These are phyloP conservation scores for Thermothielavioides terrestris DNA, from an alignment of 495 filamentous ascomycete genomes.

Conservation along the genomic window DNA sequence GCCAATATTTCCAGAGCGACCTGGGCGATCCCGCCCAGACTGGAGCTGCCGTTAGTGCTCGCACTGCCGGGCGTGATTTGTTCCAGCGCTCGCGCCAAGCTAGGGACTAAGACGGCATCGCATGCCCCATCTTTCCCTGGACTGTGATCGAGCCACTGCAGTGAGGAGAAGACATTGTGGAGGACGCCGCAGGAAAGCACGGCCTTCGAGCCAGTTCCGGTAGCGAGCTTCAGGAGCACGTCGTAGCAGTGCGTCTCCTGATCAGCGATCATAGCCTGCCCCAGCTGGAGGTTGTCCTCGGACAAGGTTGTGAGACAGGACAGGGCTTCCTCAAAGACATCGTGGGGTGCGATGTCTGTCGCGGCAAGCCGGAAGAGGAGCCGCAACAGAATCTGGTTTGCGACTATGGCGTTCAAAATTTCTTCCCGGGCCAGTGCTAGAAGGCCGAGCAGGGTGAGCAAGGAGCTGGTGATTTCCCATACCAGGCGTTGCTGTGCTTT, in stretches of 20 bases:
- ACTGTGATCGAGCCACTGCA: constrained; percentile 42
- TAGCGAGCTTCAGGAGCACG: constrained; percentile 28
- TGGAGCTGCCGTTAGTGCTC: constrained; percentile 22
- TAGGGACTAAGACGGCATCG: constrained; percentile 40
- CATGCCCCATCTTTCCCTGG: constrained; percentile 37
- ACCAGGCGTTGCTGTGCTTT: constrained; percentile 42
- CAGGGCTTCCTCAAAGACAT: constrained; percentile 36
- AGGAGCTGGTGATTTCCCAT: constrained; percentile 42
- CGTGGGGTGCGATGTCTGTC: constrained; percentile 22
- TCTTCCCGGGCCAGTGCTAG: constrained; percentile 47
- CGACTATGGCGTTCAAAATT: constrained; percentile 42
- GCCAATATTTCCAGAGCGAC: constrained; percentile 48
- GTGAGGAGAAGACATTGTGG: constrained; percentile 42
- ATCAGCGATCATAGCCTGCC: constrained; percentile 34
- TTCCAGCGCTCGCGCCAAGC: constrained; percentile 32
- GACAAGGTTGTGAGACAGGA: constrained; percentile 46
- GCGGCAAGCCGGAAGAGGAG: constrained; percentile 45
- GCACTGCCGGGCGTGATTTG: constrained; percentile 15
- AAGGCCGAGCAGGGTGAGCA: constrained; percentile 36
- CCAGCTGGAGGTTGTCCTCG: constrained; percentile 44
- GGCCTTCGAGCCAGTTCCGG: constrained; percentile 26
- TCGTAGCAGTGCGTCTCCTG: constrained; percentile 30
- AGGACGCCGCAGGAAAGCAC: constrained; percentile 44
- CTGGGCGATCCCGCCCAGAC: constrained; percentile 32
- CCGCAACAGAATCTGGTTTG: constrained; percentile 35